Percentiles rank a stretch among this genome's conserved stretches.
These are phyloP conservation scores for Rhododendron williamsianum DNA, from an alignment of 148 eudicot genomes.

Conservation along the genomic window DNA sequence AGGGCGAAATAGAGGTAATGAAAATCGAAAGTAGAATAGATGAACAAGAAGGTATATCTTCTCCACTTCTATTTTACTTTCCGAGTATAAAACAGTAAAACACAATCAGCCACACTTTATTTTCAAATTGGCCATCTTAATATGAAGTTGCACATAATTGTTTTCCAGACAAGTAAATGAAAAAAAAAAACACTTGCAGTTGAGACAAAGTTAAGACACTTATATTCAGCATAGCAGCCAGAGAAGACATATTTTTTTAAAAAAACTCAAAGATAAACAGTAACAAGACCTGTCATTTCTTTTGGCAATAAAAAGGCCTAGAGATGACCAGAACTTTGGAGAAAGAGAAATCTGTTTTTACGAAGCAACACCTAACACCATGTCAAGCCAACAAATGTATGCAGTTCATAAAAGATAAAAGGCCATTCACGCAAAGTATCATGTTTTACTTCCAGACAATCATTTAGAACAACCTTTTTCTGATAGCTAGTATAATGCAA, in stretches of 20 bases:
- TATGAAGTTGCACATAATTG: background rate
- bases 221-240: background rate
- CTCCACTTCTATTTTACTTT: background rate
- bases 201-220: background rate
- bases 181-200: background rate
- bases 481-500: background rate
- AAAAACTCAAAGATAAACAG: background rate
- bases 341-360: background rate
- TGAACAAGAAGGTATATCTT: background rate
- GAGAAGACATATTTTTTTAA: background rate
- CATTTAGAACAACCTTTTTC: background rate
- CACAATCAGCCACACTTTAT: background rate
- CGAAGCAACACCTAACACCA: background rate
- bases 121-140: background rate
- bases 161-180: background rate
- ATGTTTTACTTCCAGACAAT: background rate
- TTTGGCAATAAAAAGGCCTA: background rate
- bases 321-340: background rate
- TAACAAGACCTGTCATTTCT: background rate
- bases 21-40: background rate
- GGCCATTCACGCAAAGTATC: background rate
- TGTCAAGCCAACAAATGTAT: background rate
- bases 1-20: background rate
- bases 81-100: background rate
- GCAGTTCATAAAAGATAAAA: background rate